A percentile compares a stretch with the other conserved stretches of the same genome.
Conservation (phyloP, 345 rosid genomes). For the Kernera saxatilis region DNA sequence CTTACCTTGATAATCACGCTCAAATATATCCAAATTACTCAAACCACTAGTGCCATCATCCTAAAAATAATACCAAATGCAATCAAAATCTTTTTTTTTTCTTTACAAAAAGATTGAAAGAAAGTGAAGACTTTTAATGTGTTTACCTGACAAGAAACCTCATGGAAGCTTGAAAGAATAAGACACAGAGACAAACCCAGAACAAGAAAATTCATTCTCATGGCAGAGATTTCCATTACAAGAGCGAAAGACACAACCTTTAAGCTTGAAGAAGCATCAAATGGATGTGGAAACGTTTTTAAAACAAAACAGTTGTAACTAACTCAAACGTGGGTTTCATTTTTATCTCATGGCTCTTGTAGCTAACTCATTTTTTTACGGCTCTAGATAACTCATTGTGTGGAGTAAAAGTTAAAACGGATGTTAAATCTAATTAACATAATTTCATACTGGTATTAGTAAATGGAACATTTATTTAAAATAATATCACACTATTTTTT, state of each 20-base stretch:
- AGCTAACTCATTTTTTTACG: not conserved
- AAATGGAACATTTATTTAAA: not conserved
- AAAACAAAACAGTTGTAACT: slow-evolving; percentile 26
- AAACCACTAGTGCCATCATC: slow-evolving; percentile 23
- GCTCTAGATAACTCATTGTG: no score
- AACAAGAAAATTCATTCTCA: not conserved
- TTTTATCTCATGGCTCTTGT: not conserved
- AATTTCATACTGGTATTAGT: not conserved
- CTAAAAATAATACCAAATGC: not conserved
- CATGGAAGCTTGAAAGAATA: slow-evolving; percentile 22
- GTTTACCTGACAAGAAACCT: slow-evolving; percentile 29
- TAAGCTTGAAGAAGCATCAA: slow-evolving; percentile 5
- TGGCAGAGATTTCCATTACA: not conserved
- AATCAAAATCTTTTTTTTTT: not conserved
- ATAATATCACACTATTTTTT: not conserved
- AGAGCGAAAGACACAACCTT: not conserved
- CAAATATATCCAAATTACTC: slow-evolving; percentile 20
- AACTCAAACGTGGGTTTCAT: slow-evolving; percentile 26
- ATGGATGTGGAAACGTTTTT: slow-evolving; percentile 1
- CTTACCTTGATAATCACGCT: slow-evolving; percentile 31
- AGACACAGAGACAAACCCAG: slow-evolving; percentile 23
- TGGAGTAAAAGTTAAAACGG: not conserved
- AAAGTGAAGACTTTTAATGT: not conserved
- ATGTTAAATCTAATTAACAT: not conserved
- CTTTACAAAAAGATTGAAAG: not conserved